These are phyloP conservation scores for Millerozyma acaciae DNA, from an alignment of 805 yeast species.

Conservation along the genomic window DNA sequence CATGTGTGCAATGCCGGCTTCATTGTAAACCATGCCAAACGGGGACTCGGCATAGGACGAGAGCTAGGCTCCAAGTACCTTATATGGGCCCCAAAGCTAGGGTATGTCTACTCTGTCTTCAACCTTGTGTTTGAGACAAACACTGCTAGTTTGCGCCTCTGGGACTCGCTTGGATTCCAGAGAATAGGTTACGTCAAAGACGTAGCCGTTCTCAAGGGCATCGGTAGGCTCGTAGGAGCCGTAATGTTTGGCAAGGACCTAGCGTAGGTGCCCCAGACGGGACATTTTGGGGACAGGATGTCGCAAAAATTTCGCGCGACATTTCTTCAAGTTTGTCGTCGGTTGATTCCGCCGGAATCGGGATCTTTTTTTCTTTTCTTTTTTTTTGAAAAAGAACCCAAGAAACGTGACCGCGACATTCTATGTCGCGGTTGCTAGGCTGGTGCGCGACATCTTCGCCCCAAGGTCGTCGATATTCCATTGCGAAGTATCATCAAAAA, in stretches of 20 bases:
- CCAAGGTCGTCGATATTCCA: too few relatives aligned
- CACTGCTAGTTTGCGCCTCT: conserved; percentile 65
- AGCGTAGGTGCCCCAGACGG: too few relatives aligned
- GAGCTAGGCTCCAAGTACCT: conserved; percentile 67
- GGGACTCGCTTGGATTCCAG: conserved; percentile 83
- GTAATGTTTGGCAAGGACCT: conserved; percentile 69
- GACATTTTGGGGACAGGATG: too few relatives aligned
- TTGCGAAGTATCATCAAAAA: too few relatives aligned
- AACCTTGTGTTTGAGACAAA: conserved; percentile 84
- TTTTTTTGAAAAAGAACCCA: too few relatives aligned
- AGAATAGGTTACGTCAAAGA: conserved; percentile 69
- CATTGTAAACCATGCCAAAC: conserved; percentile 51
- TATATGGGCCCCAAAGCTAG: conserved; percentile 70
- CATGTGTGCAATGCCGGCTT: conserved; percentile 90
- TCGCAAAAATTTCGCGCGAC: conserved; percentile 1
- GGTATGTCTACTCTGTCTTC: conserved; percentile 80
- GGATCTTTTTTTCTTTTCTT: too few relatives aligned
- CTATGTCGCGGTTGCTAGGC: too few relatives aligned
- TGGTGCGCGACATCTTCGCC: too few relatives aligned
- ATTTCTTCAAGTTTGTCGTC: background rate
- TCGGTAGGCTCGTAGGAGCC: conserved; percentile 66
- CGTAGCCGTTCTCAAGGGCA: conserved; percentile 72
- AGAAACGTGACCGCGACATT: too few relatives aligned
- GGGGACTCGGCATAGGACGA: conserved; percentile 71
- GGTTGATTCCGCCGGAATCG: too few relatives aligned